phyloP scores from a whole-genome alignment of 495 filamentous ascomycete species.

The Aspergillus kassunensis region DNA sequence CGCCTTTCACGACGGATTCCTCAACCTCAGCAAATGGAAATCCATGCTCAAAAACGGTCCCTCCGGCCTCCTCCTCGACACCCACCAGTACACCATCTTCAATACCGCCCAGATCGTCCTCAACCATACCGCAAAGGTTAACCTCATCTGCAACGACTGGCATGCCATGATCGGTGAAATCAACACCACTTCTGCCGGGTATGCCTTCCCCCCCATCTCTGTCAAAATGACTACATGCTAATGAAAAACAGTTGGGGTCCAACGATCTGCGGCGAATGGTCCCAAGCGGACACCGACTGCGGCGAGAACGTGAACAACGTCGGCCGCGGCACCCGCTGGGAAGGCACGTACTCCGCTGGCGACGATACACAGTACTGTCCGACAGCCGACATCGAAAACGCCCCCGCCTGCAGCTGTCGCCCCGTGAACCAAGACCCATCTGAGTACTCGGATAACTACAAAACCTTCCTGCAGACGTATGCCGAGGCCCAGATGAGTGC shows the following conservation, averaged over 20 bases:
- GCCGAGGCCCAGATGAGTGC: slow-evolving; percentile 92
- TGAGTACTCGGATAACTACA: slow-evolving; percentile 70
- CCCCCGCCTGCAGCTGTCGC: slow-evolving; percentile 62
- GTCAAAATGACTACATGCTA: neutral
- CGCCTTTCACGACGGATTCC: slow-evolving; percentile 80
- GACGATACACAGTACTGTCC: slow-evolving; percentile 69
- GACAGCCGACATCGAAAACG: slow-evolving; percentile 39
- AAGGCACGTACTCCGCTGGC: slow-evolving; percentile 66
- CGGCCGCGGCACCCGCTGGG: slow-evolving; percentile 83
- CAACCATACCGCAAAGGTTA: slow-evolving; percentile 70
- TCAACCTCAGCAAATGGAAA: slow-evolving; percentile 77
- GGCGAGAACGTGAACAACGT: slow-evolving; percentile 85
- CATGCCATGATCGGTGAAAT: slow-evolving; percentile 66
- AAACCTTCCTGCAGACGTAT: slow-evolving; percentile 80
- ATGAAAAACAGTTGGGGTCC: slow-evolving; percentile 66
- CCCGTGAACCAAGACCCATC: slow-evolving; percentile 68
- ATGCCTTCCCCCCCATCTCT: slow-evolving; percentile 19
- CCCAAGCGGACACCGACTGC: slow-evolving; percentile 97
- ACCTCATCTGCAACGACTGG: slow-evolving; percentile 86
- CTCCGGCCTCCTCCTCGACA: slow-evolving; percentile 69
- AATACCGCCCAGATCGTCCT: slow-evolving; percentile 69
- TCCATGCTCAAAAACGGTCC: slow-evolving; percentile 54
- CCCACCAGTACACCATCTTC: slow-evolving; percentile 92
- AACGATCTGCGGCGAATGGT: slow-evolving; percentile 97
- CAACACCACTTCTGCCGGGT: slow-evolving; percentile 69